Evolutionary conservation across 78 protist species (phyloP).

Genomic region (Blattamonas nauphoetae): DNA sequence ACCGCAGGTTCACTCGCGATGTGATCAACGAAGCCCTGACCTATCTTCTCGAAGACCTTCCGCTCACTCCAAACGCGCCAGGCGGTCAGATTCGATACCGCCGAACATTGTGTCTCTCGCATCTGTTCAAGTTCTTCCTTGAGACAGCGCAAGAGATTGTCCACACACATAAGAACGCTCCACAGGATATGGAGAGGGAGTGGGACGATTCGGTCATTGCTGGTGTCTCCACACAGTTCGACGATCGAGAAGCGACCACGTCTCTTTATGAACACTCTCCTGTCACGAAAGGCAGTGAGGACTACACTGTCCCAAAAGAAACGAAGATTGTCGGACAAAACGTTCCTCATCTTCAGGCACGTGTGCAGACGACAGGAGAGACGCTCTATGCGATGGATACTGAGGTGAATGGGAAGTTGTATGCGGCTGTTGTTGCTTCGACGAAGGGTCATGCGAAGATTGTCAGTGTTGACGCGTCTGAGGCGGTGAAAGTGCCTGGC

Average conservation of each 20-base stretch:
- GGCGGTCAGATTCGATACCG: neutral
- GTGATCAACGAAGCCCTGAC: neutral
- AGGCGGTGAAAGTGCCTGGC: constrained; percentile 22
- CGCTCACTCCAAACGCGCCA: neutral
- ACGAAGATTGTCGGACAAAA: neutral
- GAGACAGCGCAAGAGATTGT: too few relatives aligned
- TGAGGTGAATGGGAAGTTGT: neutral
- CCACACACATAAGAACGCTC: neutral
- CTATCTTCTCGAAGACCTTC: neutral
- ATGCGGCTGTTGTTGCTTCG: constrained; percentile 12
- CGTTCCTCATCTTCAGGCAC: neutral
- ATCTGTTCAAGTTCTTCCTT: constrained; percentile 31
- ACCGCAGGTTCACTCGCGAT: too few relatives aligned
- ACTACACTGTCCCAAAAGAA: neutral
- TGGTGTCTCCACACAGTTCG: too few relatives aligned
- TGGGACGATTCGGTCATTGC: too few relatives aligned
- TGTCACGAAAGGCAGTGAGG: neutral
- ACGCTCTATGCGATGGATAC: neutral
- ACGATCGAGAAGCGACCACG: too few relatives aligned
- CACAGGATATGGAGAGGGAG: neutral
- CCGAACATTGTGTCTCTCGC: neutral
- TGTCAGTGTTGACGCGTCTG: neutral
- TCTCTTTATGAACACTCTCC: too few relatives aligned
- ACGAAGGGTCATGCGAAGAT: neutral
- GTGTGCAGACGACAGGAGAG: neutral